Conservation (phyloP, 2,329 filamentous ascomycete genomes). For the Xylaria sp. region DNA sequence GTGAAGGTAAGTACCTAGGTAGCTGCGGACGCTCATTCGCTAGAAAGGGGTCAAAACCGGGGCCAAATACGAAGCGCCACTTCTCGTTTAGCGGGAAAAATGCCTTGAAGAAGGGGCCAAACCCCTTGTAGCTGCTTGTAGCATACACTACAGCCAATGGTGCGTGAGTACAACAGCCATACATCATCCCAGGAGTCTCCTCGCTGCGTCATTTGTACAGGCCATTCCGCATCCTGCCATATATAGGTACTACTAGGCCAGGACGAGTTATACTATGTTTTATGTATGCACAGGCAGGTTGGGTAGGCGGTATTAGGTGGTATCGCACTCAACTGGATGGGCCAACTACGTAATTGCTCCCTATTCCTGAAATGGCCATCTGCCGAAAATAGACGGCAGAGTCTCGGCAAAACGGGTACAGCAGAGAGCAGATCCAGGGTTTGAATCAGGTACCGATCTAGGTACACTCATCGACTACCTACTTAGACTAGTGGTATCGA, state of each 20-base stretch:
- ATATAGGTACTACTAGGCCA: too few species aligned
- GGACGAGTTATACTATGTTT: too few species aligned
- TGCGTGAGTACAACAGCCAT: background rate
- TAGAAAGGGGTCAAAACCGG: constrained; percentile 8
- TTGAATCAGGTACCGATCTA: background rate
- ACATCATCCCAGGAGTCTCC: background rate
- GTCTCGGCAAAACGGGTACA: constrained; percentile 24
- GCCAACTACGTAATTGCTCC: constrained; percentile 10
- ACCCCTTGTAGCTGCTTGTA: constrained; percentile 1
- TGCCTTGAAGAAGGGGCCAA: background rate
- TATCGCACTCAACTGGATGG: background rate
- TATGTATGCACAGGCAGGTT: too few species aligned
- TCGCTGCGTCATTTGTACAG: background rate
- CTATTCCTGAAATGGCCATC: background rate
- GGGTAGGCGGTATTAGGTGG: too few species aligned
- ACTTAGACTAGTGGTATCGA: constrained; percentile 19
- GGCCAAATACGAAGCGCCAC: constrained; percentile 35
- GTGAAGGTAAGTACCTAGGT: background rate
- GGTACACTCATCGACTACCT: background rate
- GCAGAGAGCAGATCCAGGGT: background rate
- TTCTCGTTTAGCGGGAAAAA: constrained; percentile 21
- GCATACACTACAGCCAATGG: background rate
- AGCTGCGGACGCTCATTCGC: constrained; percentile 20
- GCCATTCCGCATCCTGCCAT: too few species aligned
- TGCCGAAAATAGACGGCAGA: constrained; percentile 20